These are phyloP conservation scores for Rhizophagus sp. DNA, from an alignment of 192 early-diverging fungal genomes.

Conservation along the genomic window DNA sequence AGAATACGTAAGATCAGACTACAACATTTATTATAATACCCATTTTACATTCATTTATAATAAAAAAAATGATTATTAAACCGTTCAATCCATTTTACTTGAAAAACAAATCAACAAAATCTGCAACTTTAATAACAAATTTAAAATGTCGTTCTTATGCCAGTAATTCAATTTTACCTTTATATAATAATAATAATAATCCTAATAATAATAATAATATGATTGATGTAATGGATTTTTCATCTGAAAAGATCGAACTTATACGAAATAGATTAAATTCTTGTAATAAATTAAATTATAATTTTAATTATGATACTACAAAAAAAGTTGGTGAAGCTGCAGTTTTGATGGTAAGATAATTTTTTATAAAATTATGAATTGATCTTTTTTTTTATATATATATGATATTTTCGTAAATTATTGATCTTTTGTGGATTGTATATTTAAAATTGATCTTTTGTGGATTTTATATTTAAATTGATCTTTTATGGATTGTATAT, in stretches of 20 bases:
- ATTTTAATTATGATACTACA: background rate
- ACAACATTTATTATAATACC: too few relatives aligned
- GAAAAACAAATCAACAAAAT: too few relatives aligned
- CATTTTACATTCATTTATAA: too few relatives aligned
- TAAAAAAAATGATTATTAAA: background rate
- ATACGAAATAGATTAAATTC: background rate
- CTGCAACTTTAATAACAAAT: background rate
- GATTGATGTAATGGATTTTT: background rate
- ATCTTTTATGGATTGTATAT: too few relatives aligned
- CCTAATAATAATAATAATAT: background rate
- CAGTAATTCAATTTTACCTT: background rate
- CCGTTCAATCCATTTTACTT: background rate
- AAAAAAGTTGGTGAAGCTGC: background rate
- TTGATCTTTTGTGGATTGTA: too few relatives aligned
- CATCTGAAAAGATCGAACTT: background rate
- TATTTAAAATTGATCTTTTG: too few relatives aligned
- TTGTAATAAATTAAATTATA: background rate
- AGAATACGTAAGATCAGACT: too few relatives aligned
- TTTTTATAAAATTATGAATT: too few relatives aligned
- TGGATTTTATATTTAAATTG: too few relatives aligned
- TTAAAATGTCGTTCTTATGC: background rate
- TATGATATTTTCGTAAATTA: too few relatives aligned
- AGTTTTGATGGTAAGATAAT: conserved; percentile 7
- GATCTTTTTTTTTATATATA: too few relatives aligned
- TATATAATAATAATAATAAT: background rate